A percentile compares a stretch with the other conserved stretches of the same genome.
Conservation (phyloP, 345 rosid genomes). For the Salix suchowensis region DNA sequence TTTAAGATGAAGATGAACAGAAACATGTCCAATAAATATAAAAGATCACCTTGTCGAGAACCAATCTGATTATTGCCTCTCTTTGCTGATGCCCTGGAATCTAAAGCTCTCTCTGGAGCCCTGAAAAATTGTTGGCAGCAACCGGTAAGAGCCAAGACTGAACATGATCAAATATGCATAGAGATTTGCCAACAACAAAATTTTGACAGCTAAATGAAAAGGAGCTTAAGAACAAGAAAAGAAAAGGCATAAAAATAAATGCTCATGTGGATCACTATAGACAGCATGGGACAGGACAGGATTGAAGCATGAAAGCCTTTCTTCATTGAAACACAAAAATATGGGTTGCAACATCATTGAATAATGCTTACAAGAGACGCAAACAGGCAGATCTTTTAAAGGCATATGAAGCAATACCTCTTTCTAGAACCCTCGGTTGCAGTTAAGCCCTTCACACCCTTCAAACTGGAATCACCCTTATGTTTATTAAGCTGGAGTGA, state of each 20-base stretch:
- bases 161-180: conserved; percentile 1
- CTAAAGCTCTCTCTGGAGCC: conserved; percentile 61
- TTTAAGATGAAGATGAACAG: too few species aligned
- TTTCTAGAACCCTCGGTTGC: conserved; percentile 64
- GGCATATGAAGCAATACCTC: conserved; percentile 40
- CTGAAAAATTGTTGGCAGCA: conserved; percentile 31
- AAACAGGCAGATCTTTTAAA: background rate
- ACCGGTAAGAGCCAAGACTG: background rate
- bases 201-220: background rate
- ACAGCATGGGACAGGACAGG: background rate
- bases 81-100: conserved; percentile 55
- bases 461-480: conserved; percentile 56
- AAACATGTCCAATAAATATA: background rate
- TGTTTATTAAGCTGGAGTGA: conserved; percentile 72
- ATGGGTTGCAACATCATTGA: background rate
- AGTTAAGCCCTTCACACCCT: conserved; percentile 46
- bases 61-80: conserved; percentile 49
- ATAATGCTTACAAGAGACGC: background rate
- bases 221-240: background rate
- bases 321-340: background rate
- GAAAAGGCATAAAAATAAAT: background rate
- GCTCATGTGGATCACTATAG: background rate
- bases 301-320: background rate
- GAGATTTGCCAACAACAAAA: background rate
- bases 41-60: conserved; percentile 47